Evolutionary conservation across 2,329 filamentous ascomycete species (phyloP).

Genomic region (Penicillium olsonii): DNA sequence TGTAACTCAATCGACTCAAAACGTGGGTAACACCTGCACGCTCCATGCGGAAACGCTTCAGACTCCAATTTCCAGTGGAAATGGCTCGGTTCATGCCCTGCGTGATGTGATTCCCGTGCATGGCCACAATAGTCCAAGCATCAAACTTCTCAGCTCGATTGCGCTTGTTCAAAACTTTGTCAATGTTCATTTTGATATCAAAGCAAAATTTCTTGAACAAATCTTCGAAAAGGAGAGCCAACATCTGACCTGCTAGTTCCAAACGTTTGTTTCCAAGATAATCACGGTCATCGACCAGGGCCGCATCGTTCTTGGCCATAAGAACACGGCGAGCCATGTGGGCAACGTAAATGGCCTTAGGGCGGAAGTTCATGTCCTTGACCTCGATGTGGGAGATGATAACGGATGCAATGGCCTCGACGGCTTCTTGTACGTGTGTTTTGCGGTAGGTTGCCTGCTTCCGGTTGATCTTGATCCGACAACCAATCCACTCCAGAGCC

Average conservation of each 20-base stretch:
- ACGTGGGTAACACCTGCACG: slow-evolving; percentile 95
- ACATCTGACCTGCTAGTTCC: slow-evolving; percentile 89
- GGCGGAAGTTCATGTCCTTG: slow-evolving; percentile 86
- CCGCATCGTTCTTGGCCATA: slow-evolving; percentile 88
- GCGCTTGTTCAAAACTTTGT: slow-evolving; percentile 93
- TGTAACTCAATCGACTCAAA: slow-evolving; percentile 91
- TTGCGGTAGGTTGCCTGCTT: slow-evolving; percentile 62
- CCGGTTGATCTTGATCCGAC: slow-evolving; percentile 83
- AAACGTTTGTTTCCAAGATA: slow-evolving; percentile 98
- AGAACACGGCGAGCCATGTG: slow-evolving; percentile 97
- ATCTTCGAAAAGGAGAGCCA: slow-evolving; percentile 94
- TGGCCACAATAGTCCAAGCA: slow-evolving; percentile 78
- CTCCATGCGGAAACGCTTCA: slow-evolving; percentile 99
- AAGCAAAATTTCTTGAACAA: slow-evolving; percentile 93
- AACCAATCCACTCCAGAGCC: slow-evolving; percentile 87
- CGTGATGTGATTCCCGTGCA: slow-evolving; percentile 84
- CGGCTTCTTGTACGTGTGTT: slow-evolving; percentile 84
- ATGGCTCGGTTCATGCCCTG: slow-evolving; percentile 94
- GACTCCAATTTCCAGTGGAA: slow-evolving; percentile 94
- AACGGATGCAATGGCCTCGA: slow-evolving; percentile 89
- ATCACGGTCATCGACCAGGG: slow-evolving; percentile 91
- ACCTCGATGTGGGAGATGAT: slow-evolving; percentile 95
- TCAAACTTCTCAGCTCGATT: slow-evolving; percentile 87
- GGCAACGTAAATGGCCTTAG: slow-evolving; percentile 94
- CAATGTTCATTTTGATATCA: slow-evolving; percentile 88